Percentiles rank a stretch among this genome's conserved stretches.
Conservation (phyloP, 306 rosid species). For the Acacia crassicarpa region DNA sequence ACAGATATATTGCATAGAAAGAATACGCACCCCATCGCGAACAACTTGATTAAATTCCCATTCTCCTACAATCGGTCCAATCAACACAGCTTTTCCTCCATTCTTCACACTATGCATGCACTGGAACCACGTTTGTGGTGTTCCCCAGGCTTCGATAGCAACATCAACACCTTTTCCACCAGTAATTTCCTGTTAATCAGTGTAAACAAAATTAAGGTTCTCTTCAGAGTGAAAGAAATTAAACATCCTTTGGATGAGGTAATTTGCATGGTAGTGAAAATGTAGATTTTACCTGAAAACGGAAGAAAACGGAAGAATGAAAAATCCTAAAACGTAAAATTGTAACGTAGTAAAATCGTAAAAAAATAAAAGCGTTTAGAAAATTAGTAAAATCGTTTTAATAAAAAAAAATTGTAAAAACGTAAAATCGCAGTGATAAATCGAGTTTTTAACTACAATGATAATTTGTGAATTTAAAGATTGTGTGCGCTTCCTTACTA, state of each 20-base stretch:
- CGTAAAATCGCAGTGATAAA: too few relatives aligned
- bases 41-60: neutral
- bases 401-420: too few relatives aligned
- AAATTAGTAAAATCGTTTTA: too few relatives aligned
- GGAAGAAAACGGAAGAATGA: too few relatives aligned
- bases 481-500: too few relatives aligned
- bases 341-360: too few relatives aligned
- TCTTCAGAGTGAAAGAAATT: slow-evolving; percentile 11
- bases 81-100: slow-evolving; percentile 97
- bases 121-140: slow-evolving; percentile 81
- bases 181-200: slow-evolving; percentile 76
- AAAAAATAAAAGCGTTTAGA: too few relatives aligned
- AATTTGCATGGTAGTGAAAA: too few relatives aligned
- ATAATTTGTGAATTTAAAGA: too few relatives aligned
- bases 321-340: too few relatives aligned
- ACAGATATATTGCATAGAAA: neutral
- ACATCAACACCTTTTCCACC: slow-evolving; percentile 92
- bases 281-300: too few relatives aligned
- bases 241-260: neutral
- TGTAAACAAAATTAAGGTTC: slow-evolving; percentile 5
- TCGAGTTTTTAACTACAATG: too few relatives aligned
- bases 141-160: slow-evolving; percentile 97
- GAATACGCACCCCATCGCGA: slow-evolving; percentile 37
- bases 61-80: slow-evolving; percentile 89
- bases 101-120: slow-evolving; percentile 82